Base-by-base conservation (phyloP, 352 stramenopile species). In the Discostella stelligera region DNA sequence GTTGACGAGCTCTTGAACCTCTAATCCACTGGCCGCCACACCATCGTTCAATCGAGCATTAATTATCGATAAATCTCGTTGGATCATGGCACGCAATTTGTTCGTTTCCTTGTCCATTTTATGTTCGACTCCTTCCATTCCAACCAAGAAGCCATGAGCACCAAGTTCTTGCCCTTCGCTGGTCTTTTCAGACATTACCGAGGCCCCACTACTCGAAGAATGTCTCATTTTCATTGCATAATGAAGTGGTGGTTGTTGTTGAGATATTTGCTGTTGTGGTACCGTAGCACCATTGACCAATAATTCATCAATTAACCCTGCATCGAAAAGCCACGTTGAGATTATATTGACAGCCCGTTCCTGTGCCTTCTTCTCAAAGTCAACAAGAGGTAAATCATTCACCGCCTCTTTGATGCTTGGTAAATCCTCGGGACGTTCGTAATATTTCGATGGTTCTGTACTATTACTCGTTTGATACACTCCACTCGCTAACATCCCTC, bases 71-170 rank as follows among this genome's bases (percentile, higher is more conserved):
- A 93, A 62, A 67, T 91, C 85, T 2, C 88, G 68, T 54, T 82
- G 67, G 32, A 86, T 88, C 21, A 72, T 76, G 3, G 56, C 72
- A 0, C 87, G 79, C 4, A 92, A 54, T 74, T 91, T 91, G 20
- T 79, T 82, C 32, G 88, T 89, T 73, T 93, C 88, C 74, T 90
- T 91, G 48, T 93, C 88, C 75, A 93, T 93, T 74, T 93, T 93
- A 4, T 74, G 69, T 32, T 74, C 62, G 13, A 66, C 71, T 3
- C 76, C 76, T 23, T 76, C 65, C 5, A 73, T 56, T 18, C 84
- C 84, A 50, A 89, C 83, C 37, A 93, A 73, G 62, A 89, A 89
- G 11, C 86, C 85, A 48, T 77, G 62, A 1, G 61, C 20, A 37
- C 88, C 86, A 65, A 91, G 75, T 74, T 91, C 84, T 21, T 88